These are phyloP conservation scores for Pneumocystis canis DNA, from an alignment of 1,139 yeast species.

Conservation along the genomic window DNA sequence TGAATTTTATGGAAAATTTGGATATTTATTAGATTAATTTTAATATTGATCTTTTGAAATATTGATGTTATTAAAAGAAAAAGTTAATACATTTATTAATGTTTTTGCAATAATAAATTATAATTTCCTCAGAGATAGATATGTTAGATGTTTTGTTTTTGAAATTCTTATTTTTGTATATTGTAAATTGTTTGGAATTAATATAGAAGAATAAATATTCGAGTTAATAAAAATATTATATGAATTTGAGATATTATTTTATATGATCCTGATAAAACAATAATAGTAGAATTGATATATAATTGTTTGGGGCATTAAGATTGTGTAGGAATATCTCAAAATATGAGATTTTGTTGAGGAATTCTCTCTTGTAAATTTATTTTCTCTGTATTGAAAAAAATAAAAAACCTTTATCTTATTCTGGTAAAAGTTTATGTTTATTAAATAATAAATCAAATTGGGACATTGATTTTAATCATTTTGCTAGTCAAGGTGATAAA, in stretches of 20 bases:
- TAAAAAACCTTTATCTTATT: slow-evolving; percentile 27
- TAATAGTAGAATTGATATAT: slow-evolving; percentile 51
- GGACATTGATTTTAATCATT: slow-evolving; percentile 87
- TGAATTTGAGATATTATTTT: slow-evolving; percentile 52
- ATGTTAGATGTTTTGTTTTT: slow-evolving; percentile 40
- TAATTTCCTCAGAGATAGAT: slow-evolving; percentile 35
- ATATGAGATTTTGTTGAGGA: slow-evolving; percentile 35
- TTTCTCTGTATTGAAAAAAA: slow-evolving; percentile 50
- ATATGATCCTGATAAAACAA: slow-evolving; percentile 57
- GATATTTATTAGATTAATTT: slow-evolving; percentile 43
- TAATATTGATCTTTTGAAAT: slow-evolving; percentile 37
- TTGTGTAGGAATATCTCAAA: slow-evolving; percentile 70
- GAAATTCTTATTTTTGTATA: slow-evolving; percentile 35
- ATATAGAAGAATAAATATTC: slow-evolving; percentile 25
- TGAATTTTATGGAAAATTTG: slow-evolving; percentile 45
- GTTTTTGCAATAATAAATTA: slow-evolving; percentile 27
- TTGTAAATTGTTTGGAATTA: slow-evolving; percentile 28
- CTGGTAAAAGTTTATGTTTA: slow-evolving; percentile 45
- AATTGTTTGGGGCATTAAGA: slow-evolving; percentile 65
- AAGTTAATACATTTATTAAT: slow-evolving; percentile 30
- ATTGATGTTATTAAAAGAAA: slow-evolving; percentile 32
- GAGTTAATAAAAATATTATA: slow-evolving; percentile 47
- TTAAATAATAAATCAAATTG: slow-evolving; percentile 99
- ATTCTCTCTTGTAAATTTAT: slow-evolving; percentile 71
- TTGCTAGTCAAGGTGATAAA: slow-evolving; percentile 65